A percentile compares a stretch with the other conserved stretches of the same genome.
Conservation (phyloP, 257 asterid species). For the Fraxinus quadrangulata region DNA sequence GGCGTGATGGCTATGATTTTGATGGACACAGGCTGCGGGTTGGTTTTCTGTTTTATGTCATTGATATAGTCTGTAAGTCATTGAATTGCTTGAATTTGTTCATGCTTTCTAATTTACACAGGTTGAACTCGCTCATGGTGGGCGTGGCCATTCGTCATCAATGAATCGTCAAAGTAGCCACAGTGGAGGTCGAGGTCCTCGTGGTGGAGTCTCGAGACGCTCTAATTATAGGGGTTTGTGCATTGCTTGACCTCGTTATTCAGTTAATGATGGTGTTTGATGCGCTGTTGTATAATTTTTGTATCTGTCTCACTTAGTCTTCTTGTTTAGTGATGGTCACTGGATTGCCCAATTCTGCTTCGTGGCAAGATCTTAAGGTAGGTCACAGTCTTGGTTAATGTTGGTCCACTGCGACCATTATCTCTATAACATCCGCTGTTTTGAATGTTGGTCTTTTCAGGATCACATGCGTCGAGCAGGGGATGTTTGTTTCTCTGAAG, state of each 20-base stretch:
- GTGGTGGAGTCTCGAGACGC: slow-evolving; percentile 93
- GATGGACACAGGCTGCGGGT: slow-evolving; percentile 97
- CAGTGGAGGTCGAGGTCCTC: slow-evolving; percentile 70
- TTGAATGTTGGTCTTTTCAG: slow-evolving; percentile 35
- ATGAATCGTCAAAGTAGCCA: slow-evolving; percentile 60
- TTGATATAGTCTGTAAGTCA: slow-evolving; percentile 44
- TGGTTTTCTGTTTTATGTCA: slow-evolving; percentile 48
- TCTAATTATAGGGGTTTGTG: slow-evolving; percentile 74
- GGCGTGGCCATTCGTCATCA: slow-evolving; percentile 81
- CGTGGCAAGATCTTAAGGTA: slow-evolving; percentile 99
- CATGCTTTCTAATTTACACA: slow-evolving; percentile 27
- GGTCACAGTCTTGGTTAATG: not conserved
- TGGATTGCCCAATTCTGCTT: slow-evolving; percentile 91
- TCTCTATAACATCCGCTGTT: slow-evolving; percentile 1
- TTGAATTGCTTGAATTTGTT: slow-evolving; percentile 1
- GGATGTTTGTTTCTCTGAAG: slow-evolving; percentile 99
- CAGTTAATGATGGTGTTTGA: not conserved
- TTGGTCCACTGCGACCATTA: not conserved
- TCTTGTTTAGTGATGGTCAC: slow-evolving; percentile 62
- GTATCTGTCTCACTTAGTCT: not conserved
- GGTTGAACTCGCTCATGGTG: slow-evolving; percentile 99
- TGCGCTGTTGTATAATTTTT: not conserved
- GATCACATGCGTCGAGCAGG: slow-evolving; percentile 99
- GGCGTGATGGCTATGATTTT: slow-evolving; percentile 99
- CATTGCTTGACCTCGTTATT: not conserved